A percentile compares a stretch with the other conserved stretches of the same genome.
Evolutionary conservation across 2,329 filamentous ascomycete species (phyloP).

Genomic region (Sporothrix mexicana): DNA sequence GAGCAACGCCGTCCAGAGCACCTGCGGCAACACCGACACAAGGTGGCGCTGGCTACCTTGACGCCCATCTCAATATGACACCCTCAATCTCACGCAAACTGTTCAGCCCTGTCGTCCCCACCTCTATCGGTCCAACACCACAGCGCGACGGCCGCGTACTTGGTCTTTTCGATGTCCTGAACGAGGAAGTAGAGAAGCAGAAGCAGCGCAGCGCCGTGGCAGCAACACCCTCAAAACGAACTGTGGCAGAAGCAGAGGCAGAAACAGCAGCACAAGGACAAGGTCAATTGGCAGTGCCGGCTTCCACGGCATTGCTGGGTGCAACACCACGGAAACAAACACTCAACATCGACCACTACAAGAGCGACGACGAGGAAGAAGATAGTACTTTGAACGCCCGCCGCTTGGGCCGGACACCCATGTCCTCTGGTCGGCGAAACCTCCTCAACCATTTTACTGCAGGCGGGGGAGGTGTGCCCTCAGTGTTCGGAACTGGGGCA

Average conservation of each 20-base stretch:
- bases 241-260: constrained; percentile 42
- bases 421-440: constrained; percentile 64
- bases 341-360: constrained; percentile 27
- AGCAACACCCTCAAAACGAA: constrained; percentile 54
- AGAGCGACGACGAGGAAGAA: constrained; percentile 36
- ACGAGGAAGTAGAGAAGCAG: constrained; percentile 53
- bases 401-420: constrained; percentile 56
- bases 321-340: constrained; percentile 57
- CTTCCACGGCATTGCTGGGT: background rate
- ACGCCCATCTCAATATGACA: constrained; percentile 47
- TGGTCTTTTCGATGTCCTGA: constrained; percentile 75
- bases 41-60: constrained; percentile 40
- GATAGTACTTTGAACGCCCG: constrained; percentile 42
- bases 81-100: constrained; percentile 63
- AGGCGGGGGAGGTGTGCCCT: constrained; percentile 1
- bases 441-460: constrained; percentile 56
- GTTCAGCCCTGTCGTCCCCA: constrained; percentile 64
- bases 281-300: constrained; percentile 34
- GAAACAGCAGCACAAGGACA: constrained; percentile 36
- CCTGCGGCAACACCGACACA: constrained; percentile 14
- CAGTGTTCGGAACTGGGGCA: background rate
- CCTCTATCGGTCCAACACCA: constrained; percentile 76
- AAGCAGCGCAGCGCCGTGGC: constrained; percentile 8
- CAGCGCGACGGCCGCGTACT: constrained; percentile 79
- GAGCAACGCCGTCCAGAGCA: constrained; percentile 42